Percentiles rank a stretch among this genome's conserved stretches.
These are phyloP conservation scores for Calonectria henricotiae DNA, from an alignment of 2,329 filamentous ascomycete species.

Conservation along the genomic window DNA sequence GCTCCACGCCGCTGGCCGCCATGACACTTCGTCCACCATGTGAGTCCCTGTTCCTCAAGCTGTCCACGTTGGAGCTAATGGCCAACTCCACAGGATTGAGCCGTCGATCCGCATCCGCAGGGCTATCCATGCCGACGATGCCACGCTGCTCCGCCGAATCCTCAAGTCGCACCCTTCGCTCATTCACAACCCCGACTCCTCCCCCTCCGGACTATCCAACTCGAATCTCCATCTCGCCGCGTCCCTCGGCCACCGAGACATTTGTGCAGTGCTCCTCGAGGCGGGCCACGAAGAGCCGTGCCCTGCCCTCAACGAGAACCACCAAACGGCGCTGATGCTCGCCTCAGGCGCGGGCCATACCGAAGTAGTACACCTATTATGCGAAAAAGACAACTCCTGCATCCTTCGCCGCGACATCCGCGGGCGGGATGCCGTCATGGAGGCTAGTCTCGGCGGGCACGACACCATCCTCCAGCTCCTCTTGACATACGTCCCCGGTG, in stretches of 20 bases:
- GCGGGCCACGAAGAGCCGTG: conserved; percentile 82
- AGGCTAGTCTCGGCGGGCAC: conserved; percentile 73
- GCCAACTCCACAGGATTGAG: conserved; percentile 76
- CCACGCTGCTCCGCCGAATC: conserved; percentile 82
- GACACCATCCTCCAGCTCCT: conserved; percentile 78
- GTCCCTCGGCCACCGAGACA: conserved; percentile 78
- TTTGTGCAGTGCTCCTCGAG: conserved; percentile 80
- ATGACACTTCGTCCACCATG: conserved; percentile 50
- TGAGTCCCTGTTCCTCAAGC: conserved; percentile 34
- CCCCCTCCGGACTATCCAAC: conserved; percentile 79
- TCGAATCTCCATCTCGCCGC: conserved; percentile 88
- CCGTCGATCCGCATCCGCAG: conserved; percentile 84
- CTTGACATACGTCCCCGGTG: conserved; percentile 73
- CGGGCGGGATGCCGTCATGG: conserved; percentile 82
- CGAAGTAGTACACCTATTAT: conserved; percentile 81
- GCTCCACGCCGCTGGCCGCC: conserved; percentile 44
- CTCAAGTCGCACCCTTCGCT: conserved; percentile 80
- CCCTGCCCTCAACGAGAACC: conserved; percentile 83
- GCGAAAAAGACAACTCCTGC: conserved; percentile 74
- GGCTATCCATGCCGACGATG: conserved; percentile 84
- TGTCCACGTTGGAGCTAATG: conserved; percentile 2
- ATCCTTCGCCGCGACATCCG: conserved; percentile 77
- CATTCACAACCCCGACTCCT: conserved; percentile 85
- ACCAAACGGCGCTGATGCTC: conserved; percentile 87
- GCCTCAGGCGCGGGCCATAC: conserved; percentile 80